Evolutionary conservation across 148 eudicot genomes (phyloP), one percentile per base, ranked within the genome.

Genomic region (Vaccinium corymbosum): DNA sequence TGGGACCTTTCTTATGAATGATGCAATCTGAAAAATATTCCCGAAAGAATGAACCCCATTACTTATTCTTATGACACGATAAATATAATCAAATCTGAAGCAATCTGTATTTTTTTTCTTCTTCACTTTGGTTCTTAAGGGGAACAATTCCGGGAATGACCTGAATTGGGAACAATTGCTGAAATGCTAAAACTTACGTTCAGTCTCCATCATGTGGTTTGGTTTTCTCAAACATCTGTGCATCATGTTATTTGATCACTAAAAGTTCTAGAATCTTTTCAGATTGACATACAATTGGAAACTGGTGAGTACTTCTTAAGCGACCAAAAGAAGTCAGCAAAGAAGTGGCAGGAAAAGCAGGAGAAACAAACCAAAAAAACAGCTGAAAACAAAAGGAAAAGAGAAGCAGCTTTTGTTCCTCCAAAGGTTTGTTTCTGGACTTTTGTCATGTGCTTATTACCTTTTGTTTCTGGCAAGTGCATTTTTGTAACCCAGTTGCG

Each of bases 301-400:
- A 92, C 87, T 85, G 99, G 97, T 50, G 98, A 94, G 83, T 96
- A 92, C 92, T 96, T 96, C 88, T 88, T 92, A 86, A 91, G 94
- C 84, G 98, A 93, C 83, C 80, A 93, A 85, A 92, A 89, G 90
- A 96, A 94, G 85, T 87, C 89, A 0, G 94, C 93, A 42, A 94
- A 94, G 91, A 89, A 91, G 79, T 93, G 97, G 99, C 93, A 90
- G 84, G 94, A 94, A 86, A 93, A 88, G 90, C 98, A 89, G 88
- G 92, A 85, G 68, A 93, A 94, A 86, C 99, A 96, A 84, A 90
- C 90, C 7, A 95, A 90, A 78, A 96, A 93, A 86, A 80, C 91
- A 50, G 94, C 98, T 76, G 97, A 94, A 89, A 94, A 81, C 87
- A 96, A 90, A 90, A 89, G 88, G 71, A 92, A 89, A 81, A 89